Evolutionary conservation across 2,329 filamentous ascomycete genomes (phyloP), one percentile per base, ranked within the genome.

Genomic region (Epichloe baconii): DNA sequence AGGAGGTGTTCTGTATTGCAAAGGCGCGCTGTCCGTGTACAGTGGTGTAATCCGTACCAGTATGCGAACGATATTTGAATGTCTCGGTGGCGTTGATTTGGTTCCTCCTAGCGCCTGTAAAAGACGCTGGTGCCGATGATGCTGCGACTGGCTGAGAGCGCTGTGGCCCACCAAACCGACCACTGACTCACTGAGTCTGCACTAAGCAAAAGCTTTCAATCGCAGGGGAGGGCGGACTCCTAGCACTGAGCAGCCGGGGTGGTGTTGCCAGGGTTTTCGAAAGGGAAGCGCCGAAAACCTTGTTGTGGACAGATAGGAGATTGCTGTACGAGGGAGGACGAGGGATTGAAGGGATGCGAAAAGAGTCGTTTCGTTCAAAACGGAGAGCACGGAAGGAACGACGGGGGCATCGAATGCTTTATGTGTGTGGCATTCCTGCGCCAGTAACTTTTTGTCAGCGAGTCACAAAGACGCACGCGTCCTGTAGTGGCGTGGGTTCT

Each of bases 401-500:
- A 37, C 15, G 42, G 41, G 11, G 15, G 26, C 26, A 31, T 31
- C 26, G 26, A 31, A 26, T 48, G 26, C 38, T 43, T 48, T 44
- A 34, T 48, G 31, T 34, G 26, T 21, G 35, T 12, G 46, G n/a
- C 35, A 46, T 45, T 31, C 37, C 23, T 35, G 37, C n/a, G 35
- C 12, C 45, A 12, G 37, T 26, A 26, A 4, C 31, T 31, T 11
- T 10, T 50, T 37, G 36, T 56, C 41, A 47, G 44, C 50, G 38
- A 51, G 41, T 55, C 48, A 47, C 48, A 54, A 52, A 48, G 53
- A 54, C 57, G 58, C 50, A 50, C 59, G 60, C 53, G 59, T 57
- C 43, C 47, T 54, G 55, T 23, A 8, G 47, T 49, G 47, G 47
- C 47, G 47, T 44, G 14, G 23, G 7, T 8, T 21, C 11, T 19